Evolutionary conservation across 768 basidiomycete genomes (phyloP).

Genomic region (Tephrocybe sp.): DNA sequence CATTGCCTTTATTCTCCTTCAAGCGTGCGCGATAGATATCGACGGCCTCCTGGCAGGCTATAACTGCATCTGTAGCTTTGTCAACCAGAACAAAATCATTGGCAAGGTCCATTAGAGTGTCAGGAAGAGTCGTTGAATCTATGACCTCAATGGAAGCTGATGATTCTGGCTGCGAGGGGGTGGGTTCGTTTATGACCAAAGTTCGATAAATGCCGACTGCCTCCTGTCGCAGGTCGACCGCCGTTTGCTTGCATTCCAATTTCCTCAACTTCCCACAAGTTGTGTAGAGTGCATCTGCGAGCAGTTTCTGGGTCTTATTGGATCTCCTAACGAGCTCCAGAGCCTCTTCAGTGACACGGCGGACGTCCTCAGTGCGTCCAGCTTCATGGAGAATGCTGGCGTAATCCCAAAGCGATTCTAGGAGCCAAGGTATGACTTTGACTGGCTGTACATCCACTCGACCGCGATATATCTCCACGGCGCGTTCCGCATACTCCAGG

Average conservation of each 20-base stretch:
- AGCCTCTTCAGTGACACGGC: constrained; percentile 7
- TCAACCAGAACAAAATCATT: constrained; percentile 1
- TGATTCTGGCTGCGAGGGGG: background rate
- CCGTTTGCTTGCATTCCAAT: constrained; percentile 5
- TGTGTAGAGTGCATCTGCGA: constrained; percentile 10
- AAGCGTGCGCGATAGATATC: constrained; percentile 7
- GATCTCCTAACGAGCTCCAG: constrained; percentile 5
- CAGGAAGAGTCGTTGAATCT: background rate
- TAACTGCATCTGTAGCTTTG: constrained; percentile 8
- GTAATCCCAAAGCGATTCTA: constrained; percentile 11
- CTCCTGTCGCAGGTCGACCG: constrained; percentile 8
- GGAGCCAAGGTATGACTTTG: constrained; percentile 2
- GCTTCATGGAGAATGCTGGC: constrained; percentile 5
- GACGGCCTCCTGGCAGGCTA: constrained; percentile 9
- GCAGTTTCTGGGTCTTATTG: constrained; percentile 7
- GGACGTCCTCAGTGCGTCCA: constrained; percentile 6
- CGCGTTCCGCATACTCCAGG: constrained; percentile 3
- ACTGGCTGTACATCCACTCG: background rate
- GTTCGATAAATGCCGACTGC: constrained; percentile 13
- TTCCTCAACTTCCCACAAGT: constrained; percentile 6
- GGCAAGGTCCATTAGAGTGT: constrained; percentile 9
- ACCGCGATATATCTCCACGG: constrained; percentile 9
- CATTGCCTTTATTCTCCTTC: background rate
- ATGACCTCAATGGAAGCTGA: background rate
- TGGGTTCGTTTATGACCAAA: background rate